Conservation (phyloP, 352 stramenopile species). For the Globisporangium recalcitrans region DNA sequence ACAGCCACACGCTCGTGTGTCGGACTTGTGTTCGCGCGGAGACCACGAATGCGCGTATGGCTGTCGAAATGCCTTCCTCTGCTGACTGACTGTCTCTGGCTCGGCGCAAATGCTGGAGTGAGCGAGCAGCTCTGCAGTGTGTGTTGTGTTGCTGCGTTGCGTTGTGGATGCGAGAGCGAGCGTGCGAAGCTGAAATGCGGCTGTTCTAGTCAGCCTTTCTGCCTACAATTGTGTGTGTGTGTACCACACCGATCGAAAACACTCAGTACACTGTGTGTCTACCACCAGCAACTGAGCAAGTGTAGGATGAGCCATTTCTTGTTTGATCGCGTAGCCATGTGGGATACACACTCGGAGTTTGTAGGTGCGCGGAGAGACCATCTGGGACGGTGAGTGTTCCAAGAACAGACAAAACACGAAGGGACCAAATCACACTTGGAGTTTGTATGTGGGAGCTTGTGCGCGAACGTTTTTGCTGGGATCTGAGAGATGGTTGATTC, state of each 20-base stretch:
- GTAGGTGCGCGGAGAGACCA: too few species aligned
- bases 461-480: conserved; percentile 4
- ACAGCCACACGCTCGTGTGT: background rate
- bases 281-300: too few species aligned
- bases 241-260: too few species aligned
- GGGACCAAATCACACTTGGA: background rate
- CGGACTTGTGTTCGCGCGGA: background rate
- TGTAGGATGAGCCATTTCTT: too few species aligned
- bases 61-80: background rate
- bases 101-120: background rate
- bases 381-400: too few species aligned
- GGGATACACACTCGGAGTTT: too few species aligned
- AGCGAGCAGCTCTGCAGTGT: background rate
- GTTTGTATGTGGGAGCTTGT: background rate
- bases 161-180: background rate
- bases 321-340: too few species aligned
- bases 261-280: too few species aligned
- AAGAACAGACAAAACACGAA: background rate
- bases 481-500: conserved; percentile 12
- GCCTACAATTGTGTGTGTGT: too few species aligned
- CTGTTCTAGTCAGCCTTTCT: too few species aligned
- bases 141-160: background rate
- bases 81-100: background rate
- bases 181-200: too few species aligned
- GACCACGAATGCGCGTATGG: background rate